Base-by-base conservation (phyloP, 441 rosid species). In the Pelargonium hybrid region DNA sequence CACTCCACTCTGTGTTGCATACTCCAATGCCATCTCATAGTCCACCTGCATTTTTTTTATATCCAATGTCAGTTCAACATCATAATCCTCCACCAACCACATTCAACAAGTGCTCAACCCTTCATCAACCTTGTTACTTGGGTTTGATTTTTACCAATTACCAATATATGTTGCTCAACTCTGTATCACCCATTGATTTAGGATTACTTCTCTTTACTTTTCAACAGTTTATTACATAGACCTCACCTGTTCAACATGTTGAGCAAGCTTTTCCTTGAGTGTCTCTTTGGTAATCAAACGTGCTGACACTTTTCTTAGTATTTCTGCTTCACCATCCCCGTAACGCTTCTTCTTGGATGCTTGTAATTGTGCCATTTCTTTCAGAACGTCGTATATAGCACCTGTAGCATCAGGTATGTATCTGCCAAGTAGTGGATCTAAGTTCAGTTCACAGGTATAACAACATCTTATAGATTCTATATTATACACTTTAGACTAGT, bases 11-110 rank as follows among this genome's bases (percentile, higher is more conserved):
- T 94, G 98, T 0, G 96, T 91, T 7, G 98, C 98, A 65, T 91
- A 93, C 82, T 91, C 98, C 78, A 93, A 71, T 45, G 96, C 97
- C 98, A 94, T 90, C 82, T 94, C 93, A 74, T 94, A 86, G 80
- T 94, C 97, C 76, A 94, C 98, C 98, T 93, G 95, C 85, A 84
- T 75, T 72, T 62, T 8, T 31, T 5, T 5, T 37, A 37, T 37
- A 14, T 9, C 14, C 5, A 54, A 54, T 5, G 1, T 54, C 7
- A 54, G 7, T 54, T 54, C 61, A 4, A 6, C 61, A 18, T 15
- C 3, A 15, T n/a, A n/a, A 50, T 2, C 45, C 8, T 39, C 50
- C 7, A 7, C 7, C 13, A 7, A 45, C 50, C 7, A 45, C 10
- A 45, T 45, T n/a, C n/a, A n/a, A n/a, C n/a, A 31, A 31, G 37